Base-by-base conservation (phyloP, 805 yeast genomes). In the Hanseniaspora jakobsenii region DNA sequence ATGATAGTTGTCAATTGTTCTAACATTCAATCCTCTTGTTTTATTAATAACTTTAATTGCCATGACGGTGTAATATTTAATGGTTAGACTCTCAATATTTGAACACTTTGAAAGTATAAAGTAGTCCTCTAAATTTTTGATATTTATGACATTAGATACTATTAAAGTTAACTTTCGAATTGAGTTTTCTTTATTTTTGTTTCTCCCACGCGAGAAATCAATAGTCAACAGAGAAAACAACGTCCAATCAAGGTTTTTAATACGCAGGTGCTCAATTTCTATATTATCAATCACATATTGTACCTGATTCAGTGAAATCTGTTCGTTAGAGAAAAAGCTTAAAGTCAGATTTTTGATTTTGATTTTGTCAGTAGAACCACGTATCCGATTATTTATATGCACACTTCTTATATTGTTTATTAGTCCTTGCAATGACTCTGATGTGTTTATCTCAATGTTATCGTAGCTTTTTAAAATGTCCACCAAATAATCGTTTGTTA, bases 101-200 rank as follows among this genome's bases (percentile, higher is more conserved):
- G 31, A n/a, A 29, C 36, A 21, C 1, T 34, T 42, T 14, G 19
- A 21, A 7, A 17, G 16, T 10, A 35, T 14, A 35, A 42, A 27
- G 3, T 18, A 18, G 13, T 35, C 31, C 29, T 42, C 46, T 13
- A 42, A 23, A 9, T 24, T 28, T 6, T 12, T 35, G 9, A 35
- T 36, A n/a, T 42, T 42, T 16, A 42, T 28, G 12, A 42, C 31
- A 19, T 42, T 35, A 13, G 36, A n/a, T 13, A 42, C 29, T 29
- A 18, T 27, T 8, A 42, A 9, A 13, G 22, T 28, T 6, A 42
- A n/a, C 4, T 7, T n/a, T 16, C 7, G 26, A 24, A 2, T 18
- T 17, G 21, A 12, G 23, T 3, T 27, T 23, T 22, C n/a, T 18
- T 22, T 21, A 31, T 17, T 24, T 18, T 22, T 23, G 18, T 6